phyloP scores from a whole-genome alignment of 345 rosid genomes.

The Brassica napus region Da-Ae NC_063445.1:48941001-48941500 shows the following conservation, averaged over 20 bases:
- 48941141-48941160: too few relatives aligned
- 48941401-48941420: conserved; percentile 24
- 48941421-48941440: conserved; percentile 22
- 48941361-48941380: conserved; percentile 22
- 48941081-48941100: too few relatives aligned
- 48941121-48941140: too few relatives aligned
- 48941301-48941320: conserved; percentile 21
- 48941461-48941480: conserved; percentile 11
- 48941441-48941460: conserved; percentile 23
- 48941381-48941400: conserved; percentile 16
- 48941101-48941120: too few relatives aligned
- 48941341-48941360: conserved; percentile 38
- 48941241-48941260: too few relatives aligned
- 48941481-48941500: conserved; percentile 19
- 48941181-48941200: too few relatives aligned
- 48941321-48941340: conserved; percentile 30
- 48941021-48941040: conserved; percentile 29
- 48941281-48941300: conserved; percentile 39
- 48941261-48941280: conserved; percentile 32
- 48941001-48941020: conserved; percentile 46
- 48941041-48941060: too few relatives aligned
- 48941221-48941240: too few relatives aligned
- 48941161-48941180: too few relatives aligned
- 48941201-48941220: too few relatives aligned
- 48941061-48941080: too few relatives aligned